Base-by-base conservation (phyloP, 345 rosid species). In the Eucalyptus sp. region DNA sequence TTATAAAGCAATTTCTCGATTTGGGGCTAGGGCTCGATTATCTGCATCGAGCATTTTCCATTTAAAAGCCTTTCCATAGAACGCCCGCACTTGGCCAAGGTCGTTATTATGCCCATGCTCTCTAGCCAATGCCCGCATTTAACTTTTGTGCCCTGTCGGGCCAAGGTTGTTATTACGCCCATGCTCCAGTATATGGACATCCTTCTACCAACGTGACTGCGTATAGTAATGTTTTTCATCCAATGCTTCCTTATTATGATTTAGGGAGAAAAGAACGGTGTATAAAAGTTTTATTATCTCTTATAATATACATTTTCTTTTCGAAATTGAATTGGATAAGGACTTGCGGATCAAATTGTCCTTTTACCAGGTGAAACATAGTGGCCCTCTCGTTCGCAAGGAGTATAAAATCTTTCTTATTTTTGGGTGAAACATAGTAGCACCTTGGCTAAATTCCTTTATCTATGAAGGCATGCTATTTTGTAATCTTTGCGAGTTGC, bases 11-110 rank as follows among this genome's bases (percentile, higher is more conserved):
- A 76, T 76, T 31, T 5, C 83, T 76, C 1, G 3, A 37, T 43
- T 37, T 1, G 0, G 3, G 44, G 8, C 4, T 18, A 3, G 14
- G 20, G 4, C 27, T 76, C 48, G 3, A 76, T 37, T 76, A 76
- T 76, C 13, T 1, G 48, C 27, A 37, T 37, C 3, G 3, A 11
- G 24, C 27, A 76, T 76, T 76, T 76, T 37, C 29, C 83, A 37
- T 41, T 10, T 14, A n/a, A 7, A 14, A 14, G 20, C 10, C 76
- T n/a, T 41, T 37, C 11, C 25, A 6, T 33, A 11, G 8, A 15
- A 2, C 1, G 6, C 80, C 46, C 2, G 46, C 81, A 18, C 46
- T 71, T 76, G 83, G 83, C 15, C 48, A 71, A 71, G 83, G 14
- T 37, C 5, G 48, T 71, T 10, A 71, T 8, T 13, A 31, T 20